Evolutionary conservation across 192 early-diverging fungal genomes (phyloP).

Genomic region (Coemansia sp.): DNA sequence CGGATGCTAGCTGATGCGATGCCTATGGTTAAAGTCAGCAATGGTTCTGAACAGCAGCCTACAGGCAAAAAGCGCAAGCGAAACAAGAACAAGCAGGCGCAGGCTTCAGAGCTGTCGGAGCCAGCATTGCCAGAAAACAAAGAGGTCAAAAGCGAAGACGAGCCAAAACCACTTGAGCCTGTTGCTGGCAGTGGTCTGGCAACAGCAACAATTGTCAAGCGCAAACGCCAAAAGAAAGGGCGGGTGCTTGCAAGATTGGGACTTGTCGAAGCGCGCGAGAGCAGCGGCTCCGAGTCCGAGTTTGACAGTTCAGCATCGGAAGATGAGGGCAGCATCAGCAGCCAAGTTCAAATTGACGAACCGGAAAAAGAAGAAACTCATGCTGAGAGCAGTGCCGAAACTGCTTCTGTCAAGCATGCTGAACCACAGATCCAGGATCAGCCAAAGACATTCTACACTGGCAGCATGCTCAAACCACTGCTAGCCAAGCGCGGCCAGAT

Average conservation of each 20-base stretch:
- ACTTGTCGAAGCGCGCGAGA: slow-evolving; percentile 13
- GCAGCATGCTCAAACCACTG: slow-evolving; percentile 42
- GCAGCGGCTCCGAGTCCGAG: slow-evolving; percentile 48
- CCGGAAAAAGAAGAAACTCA: slow-evolving; percentile 1
- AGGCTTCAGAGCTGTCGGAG: neutral
- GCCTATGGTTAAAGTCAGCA: neutral
- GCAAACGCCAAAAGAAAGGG: slow-evolving; percentile 56
- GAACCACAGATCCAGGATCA: neutral
- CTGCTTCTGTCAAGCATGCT: neutral
- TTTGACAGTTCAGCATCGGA: slow-evolving; percentile 74
- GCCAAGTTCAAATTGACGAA: slow-evolving; percentile 13
- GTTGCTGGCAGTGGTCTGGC: slow-evolving; percentile 41
- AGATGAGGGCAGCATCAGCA: slow-evolving; percentile 4
- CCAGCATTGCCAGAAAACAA: neutral
- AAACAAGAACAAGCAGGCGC: slow-evolving; percentile 3
- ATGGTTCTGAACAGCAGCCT: neutral
- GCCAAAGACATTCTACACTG: slow-evolving; percentile 28
- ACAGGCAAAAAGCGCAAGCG: slow-evolving; percentile 5
- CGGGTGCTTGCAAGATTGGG: slow-evolving; percentile 44
- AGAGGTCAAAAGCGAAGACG: neutral
- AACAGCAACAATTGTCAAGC: slow-evolving; percentile 42
- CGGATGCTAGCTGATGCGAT: slow-evolving; percentile 17
- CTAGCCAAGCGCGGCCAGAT: slow-evolving; percentile 19
- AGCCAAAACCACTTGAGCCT: slow-evolving; percentile 16
- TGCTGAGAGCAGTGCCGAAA: neutral